phyloP scores from a whole-genome alignment of 805 yeast genomes.

The Suhomyces sp. region DNA sequence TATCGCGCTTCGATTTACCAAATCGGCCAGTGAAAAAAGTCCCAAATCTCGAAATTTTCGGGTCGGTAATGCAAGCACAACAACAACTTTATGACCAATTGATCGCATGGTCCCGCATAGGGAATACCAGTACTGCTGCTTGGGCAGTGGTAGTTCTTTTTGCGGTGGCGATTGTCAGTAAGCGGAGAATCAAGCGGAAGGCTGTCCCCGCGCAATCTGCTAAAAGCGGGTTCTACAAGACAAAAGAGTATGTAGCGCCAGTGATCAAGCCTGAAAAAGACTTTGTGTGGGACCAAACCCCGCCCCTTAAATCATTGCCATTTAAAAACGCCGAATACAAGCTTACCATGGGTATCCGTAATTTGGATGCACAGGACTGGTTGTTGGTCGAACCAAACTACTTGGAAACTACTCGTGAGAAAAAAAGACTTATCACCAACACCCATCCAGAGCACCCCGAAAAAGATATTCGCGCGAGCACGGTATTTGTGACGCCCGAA shows the following conservation, averaged over 20 bases:
- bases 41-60: neutral
- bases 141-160: neutral
- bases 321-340: conserved; percentile 59
- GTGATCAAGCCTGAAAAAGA: conserved; percentile 9
- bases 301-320: conserved; percentile 39
- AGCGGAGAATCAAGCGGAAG: neutral
- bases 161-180: neutral
- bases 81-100: neutral
- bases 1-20: neutral
- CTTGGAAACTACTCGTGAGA: conserved; percentile 22
- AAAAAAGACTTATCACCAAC: conserved; percentile 28
- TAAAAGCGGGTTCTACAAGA: neutral
- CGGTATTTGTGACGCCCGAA: conserved; percentile 33
- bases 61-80: neutral
- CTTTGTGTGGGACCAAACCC: conserved; percentile 26
- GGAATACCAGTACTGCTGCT: neutral
- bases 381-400: conserved; percentile 38
- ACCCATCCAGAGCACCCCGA: conserved; percentile 31
- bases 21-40: neutral
- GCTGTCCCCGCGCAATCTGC: neutral
- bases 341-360: conserved; percentile 57
- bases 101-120: neutral
- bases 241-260: neutral
- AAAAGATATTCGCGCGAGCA: conserved; percentile 25
- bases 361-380: conserved; percentile 38